Percentiles rank a stretch among this genome's conserved stretches.
Evolutionary conservation across 2,329 filamentous ascomycete species (phyloP).

Genomic region (Achaetomium macrosporum): DNA sequence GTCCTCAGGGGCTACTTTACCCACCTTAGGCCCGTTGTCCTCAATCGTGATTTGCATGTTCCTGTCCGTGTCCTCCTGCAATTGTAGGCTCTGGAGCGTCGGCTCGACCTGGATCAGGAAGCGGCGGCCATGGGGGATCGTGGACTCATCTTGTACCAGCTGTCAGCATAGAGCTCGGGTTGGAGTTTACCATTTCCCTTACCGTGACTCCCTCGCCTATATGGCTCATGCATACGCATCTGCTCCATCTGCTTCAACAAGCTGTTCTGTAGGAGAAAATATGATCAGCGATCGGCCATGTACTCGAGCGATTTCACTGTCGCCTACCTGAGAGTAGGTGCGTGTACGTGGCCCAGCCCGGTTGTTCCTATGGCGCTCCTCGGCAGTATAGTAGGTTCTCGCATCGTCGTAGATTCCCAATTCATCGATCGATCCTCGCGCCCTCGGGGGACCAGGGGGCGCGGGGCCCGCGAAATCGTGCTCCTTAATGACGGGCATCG

Average conservation of each 20-base stretch:
- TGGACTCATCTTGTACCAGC: conserved; percentile 59
- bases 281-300: conserved; percentile 26
- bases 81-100: conserved; percentile 71
- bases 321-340: conserved; percentile 50
- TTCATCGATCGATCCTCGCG: conserved; percentile 40
- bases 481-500: conserved; percentile 12
- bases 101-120: conserved; percentile 84
- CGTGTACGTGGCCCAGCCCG: conserved; percentile 46
- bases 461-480: conserved; percentile 15
- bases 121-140: conserved; percentile 59
- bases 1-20: neutral
- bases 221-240: conserved; percentile 47
- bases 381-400: conserved; percentile 53
- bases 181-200: conserved; percentile 21
- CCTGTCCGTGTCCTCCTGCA: conserved; percentile 84
- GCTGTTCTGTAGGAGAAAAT: conserved; percentile 39
- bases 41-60: conserved; percentile 99
- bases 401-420: conserved; percentile 50
- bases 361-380: conserved; percentile 45
- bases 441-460: conserved; percentile 10
- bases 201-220: conserved; percentile 56
- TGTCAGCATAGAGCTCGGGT: neutral
- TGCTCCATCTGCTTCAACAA: conserved; percentile 49
- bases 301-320: neutral
- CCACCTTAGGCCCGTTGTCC: conserved; percentile 83